Base-by-base conservation (phyloP, 2,329 filamentous ascomycete species). In the Xenoacremonium recifei region DNA sequence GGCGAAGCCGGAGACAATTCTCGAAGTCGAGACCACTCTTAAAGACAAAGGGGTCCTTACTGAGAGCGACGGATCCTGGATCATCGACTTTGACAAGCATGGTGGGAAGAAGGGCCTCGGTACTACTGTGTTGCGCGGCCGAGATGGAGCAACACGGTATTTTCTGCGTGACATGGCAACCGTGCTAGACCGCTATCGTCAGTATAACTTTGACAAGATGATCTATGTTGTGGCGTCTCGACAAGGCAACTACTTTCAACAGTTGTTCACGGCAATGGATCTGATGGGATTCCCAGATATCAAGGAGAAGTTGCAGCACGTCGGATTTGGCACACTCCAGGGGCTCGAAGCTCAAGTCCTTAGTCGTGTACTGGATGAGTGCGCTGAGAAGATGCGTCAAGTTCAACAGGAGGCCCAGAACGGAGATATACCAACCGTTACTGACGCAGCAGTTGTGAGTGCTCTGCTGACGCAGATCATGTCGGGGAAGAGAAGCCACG, bases 221-320 rank as follows among this genome's bases (percentile, higher is more conserved):
- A 84, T 89, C 42, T 89, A 89, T 57, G 85, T 89, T 13, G 80
- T 88, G 21, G 82, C 84, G 0, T 80, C 78, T 9, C 77, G 82
- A 50, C 85, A 89, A 58, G 83, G 85, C 53, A 70, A 84, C 19
- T 84, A 89, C 58, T 74, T 89, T 37, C 79, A 80, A 12, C 44
- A 44, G n/a, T 13, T 67, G 0, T 57, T 61, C 17, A 51, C 55
- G 15, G 49, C 60, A 0, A 42, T 68, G 6, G 57, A 61, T 21
- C 54, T 65, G 4, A 59, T 68, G 57, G 64, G 54, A 1, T 51
- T 47, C 3, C 40, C 47, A 4, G 60, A 66, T 15, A 39, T 68
- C 1, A 51, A 54, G 1, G 44, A 44, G 3, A 59, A 55, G 36
- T 51, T 68, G 4, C 51, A 63, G 11, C 64, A 68, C 23, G 45